phyloP scores from a whole-genome alignment of 2,329 filamentous ascomycete species.

The Apiospora koreana region DNA sequence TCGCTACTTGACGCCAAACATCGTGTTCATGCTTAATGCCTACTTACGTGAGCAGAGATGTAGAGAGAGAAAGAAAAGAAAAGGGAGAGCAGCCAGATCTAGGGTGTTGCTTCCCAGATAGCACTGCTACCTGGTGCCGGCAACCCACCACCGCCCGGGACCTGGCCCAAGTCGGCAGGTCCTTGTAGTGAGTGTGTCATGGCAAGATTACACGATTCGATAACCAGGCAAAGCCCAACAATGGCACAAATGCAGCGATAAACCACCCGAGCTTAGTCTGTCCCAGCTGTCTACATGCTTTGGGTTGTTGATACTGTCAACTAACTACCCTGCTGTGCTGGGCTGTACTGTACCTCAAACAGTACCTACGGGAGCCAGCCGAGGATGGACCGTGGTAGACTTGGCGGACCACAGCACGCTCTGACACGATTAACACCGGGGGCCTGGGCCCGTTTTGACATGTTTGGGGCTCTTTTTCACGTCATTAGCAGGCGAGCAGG shows the following conservation, averaged over 20 bases:
- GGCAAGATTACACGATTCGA: background rate
- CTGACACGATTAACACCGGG: conserved; percentile 6
- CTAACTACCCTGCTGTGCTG: no score
- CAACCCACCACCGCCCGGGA: background rate
- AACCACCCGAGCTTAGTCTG: background rate
- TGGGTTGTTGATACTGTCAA: background rate
- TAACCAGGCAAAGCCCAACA: background rate
- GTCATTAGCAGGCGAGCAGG: background rate
- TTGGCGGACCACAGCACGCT: background rate
- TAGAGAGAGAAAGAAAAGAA: no score
- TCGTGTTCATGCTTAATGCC: background rate
- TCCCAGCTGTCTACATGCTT: background rate
- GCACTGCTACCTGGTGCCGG: no score
- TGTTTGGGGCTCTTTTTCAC: background rate
- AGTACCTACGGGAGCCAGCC: background rate
- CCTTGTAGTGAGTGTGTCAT: background rate
- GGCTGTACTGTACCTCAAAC: background rate
- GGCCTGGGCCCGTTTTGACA: background rate
- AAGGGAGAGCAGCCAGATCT: no score
- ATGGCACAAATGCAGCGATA: background rate
- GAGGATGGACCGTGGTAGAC: background rate
- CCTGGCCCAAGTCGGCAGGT: background rate
- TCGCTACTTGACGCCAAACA: background rate
- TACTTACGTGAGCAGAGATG: background rate
- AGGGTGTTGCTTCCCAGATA: background rate